Evolutionary conservation across 306 rosid species (phyloP).

Genomic region (Sindora glabra): DNA sequence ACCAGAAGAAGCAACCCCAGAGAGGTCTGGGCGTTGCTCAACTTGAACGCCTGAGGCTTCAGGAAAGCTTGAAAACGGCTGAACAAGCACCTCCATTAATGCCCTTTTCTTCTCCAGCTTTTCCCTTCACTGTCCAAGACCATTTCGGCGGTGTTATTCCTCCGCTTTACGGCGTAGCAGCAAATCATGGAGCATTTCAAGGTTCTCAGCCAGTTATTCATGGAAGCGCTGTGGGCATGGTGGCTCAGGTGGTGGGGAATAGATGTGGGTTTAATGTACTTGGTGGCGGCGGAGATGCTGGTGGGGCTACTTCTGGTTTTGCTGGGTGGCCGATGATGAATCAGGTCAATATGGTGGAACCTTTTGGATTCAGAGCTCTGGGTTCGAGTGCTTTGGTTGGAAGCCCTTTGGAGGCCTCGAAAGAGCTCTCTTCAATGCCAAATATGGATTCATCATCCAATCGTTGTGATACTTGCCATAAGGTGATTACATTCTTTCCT

Average conservation of each 20-base stretch:
- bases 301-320: no score
- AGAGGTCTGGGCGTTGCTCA: slow-evolving; percentile 70
- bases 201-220: neutral
- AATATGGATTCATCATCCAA: slow-evolving; percentile 24
- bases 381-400: slow-evolving; percentile 16
- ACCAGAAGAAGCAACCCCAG: slow-evolving; percentile 46
- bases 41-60: slow-evolving; percentile 48
- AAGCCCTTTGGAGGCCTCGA: slow-evolving; percentile 43
- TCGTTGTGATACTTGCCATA: slow-evolving; percentile 36
- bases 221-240: slow-evolving; percentile 6
- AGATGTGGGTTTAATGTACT: neutral
- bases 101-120: neutral
- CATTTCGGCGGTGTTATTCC: slow-evolving; percentile 20
- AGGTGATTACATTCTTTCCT: slow-evolving; percentile 33
- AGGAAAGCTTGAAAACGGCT: slow-evolving; percentile 35
- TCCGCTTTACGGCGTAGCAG: slow-evolving; percentile 26
- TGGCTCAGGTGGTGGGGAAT: slow-evolving; percentile 5
- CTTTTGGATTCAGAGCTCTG: slow-evolving; percentile 19
- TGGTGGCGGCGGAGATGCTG: neutral
- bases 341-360: slow-evolving; percentile 6
- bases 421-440: slow-evolving; percentile 92
- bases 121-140: slow-evolving; percentile 4
- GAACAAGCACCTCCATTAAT: slow-evolving; percentile 13
- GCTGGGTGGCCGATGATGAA: slow-evolving; percentile 13
- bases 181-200: slow-evolving; percentile 15